A percentile compares a stretch with the other conserved stretches of the same genome.
Conservation (phyloP, 2,329 filamentous ascomycete species). For the Epicoccum nigrum region DNA sequence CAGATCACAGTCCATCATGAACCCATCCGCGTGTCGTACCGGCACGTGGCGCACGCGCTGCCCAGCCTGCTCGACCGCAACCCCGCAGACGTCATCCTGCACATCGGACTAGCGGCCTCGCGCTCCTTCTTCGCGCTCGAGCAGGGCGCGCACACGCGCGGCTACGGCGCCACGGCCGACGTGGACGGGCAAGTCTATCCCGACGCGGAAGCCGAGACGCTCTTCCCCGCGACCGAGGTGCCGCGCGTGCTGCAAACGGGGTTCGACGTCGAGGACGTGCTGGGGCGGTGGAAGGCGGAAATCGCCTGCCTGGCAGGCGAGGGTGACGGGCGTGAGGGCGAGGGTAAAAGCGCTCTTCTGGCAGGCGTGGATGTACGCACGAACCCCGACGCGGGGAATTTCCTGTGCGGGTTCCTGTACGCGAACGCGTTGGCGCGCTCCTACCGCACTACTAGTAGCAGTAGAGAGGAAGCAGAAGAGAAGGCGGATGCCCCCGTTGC, state of each 20-base stretch:
- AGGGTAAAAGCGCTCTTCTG: too few species aligned
- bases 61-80: constrained; percentile 37
- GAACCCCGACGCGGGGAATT: constrained; percentile 44
- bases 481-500: constrained; percentile 37
- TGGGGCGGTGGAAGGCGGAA: constrained; percentile 21
- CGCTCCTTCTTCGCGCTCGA: constrained; percentile 47
- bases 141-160: constrained; percentile 33
- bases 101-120: constrained; percentile 48
- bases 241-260: constrained; percentile 32
- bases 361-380: constrained; percentile 42
- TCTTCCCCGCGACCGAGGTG: constrained; percentile 16
- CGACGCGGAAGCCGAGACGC: constrained; percentile 21
- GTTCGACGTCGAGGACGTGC: constrained; percentile 43
- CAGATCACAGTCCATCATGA: constrained; percentile 43
- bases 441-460: too few species aligned
- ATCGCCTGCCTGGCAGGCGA: neutral
- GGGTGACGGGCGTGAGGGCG: too few species aligned
- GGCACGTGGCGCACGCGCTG: constrained; percentile 31
- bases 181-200: constrained; percentile 40
- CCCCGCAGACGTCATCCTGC: constrained; percentile 42
- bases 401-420: constrained; percentile 48
- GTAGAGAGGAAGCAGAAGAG: too few species aligned
- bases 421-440: constrained; percentile 44
- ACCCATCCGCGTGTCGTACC: constrained; percentile 46
- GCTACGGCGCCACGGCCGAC: constrained; percentile 41